Evolutionary conservation across 345 rosid species (phyloP), one percentile per base, ranked within the genome.

Genomic region (Arabis alpina): DNA sequence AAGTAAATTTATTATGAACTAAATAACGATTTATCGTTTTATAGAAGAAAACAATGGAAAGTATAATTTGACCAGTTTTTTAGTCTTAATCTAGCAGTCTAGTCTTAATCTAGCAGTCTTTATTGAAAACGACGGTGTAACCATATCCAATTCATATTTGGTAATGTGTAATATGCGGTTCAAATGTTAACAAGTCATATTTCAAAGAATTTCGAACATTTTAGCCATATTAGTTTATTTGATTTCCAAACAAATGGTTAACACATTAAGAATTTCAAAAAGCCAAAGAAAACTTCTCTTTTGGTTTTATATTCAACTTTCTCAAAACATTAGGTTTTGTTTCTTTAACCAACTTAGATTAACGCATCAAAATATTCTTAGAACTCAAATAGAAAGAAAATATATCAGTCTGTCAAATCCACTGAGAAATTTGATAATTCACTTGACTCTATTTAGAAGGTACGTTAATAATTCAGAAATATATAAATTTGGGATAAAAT

Each of bases 401-500:
- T 48, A 3, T 47, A 14, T 36, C 74, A 40, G 54, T 23, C 37
- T 57, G 28, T 40, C 59, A 41, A 45, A 45, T 54, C 15, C 32
- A 3, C 47, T 3, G 28, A 19, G 65, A 30, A 64, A 27, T 19
- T 48, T 48, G 36, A 64, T 40, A 48, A 36, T 57, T 73, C 45
- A 73, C 58, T 41, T 40, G 53, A 64, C 52, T 39, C 71, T 10
- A 27, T 27, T 28, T 59, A 59, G 43, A 42, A 71, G 54, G 28
- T 23, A 42, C 13, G 53, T 49, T 32, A 15, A 28, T 27, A 27
- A 39, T 57, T 36, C 2, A 49, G 14, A 41, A 41, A 16, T 4
- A 71, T 60, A 44, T 44, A 16, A 40, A 32, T 11, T 34, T 8
- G 15, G 4, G 25, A 3, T 19, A 14, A 39, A 63, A 55, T 28